Evolutionary conservation across 2,329 filamentous ascomycete species (phyloP).

Genomic region (Sporothrix schenckii): DNA sequence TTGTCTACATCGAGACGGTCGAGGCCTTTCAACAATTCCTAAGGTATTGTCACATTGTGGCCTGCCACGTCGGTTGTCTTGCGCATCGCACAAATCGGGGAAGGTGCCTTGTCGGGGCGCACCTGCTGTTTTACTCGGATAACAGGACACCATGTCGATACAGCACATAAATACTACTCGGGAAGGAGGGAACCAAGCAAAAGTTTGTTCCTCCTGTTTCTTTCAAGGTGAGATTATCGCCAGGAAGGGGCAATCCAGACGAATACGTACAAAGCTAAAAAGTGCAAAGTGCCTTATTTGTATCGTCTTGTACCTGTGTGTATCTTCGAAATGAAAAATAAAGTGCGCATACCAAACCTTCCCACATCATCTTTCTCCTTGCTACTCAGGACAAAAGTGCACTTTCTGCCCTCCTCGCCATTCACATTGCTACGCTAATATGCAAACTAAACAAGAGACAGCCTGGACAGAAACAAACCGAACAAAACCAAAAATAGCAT

Average conservation of each 20-base stretch:
- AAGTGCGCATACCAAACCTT: neutral
- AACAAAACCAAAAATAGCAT: neutral
- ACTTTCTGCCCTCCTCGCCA: neutral
- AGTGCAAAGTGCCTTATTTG: too few species aligned
- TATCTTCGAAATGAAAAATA: neutral
- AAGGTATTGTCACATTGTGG: constrained; percentile 35
- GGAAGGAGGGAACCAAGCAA: neutral
- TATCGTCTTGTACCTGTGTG: neutral
- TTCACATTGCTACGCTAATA: constrained; percentile 10
- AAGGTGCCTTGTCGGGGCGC: neutral
- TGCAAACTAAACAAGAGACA: constrained; percentile 21
- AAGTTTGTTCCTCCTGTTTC: neutral
- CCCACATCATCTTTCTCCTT: neutral
- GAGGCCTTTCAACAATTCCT: constrained; percentile 32
- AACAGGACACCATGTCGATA: too few species aligned
- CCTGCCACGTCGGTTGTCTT: constrained; percentile 12
- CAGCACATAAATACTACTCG: neutral
- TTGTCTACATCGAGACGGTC: neutral
- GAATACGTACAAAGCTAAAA: neutral
- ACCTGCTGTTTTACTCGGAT: constrained; percentile 14
- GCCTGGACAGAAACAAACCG: neutral
- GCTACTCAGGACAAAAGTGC: neutral
- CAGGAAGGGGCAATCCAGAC: neutral
- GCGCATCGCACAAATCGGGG: constrained; percentile 4
- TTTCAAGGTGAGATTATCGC: neutral